Evolutionary conservation across 169 alveolate species (phyloP).

Genomic region (Plasmodium gallinaceum): DNA sequence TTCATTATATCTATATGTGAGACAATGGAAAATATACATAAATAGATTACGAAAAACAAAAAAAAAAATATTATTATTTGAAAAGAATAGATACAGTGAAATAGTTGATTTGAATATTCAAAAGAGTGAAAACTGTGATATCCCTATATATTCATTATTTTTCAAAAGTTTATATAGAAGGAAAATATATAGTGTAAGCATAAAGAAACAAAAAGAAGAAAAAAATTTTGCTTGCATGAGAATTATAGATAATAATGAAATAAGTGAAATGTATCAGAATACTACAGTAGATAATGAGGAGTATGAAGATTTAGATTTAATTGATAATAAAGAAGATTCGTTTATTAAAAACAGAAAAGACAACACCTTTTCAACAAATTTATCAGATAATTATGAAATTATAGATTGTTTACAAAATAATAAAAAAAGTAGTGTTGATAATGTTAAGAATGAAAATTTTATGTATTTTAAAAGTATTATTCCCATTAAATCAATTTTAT

Average conservation of each 20-base stretch:
- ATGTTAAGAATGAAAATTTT: not conserved
- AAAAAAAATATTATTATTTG: constrained; percentile 35
- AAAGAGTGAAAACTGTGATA: constrained; percentile 16
- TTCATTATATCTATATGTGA: constrained; percentile 53
- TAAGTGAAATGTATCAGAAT: not conserved
- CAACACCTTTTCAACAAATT: not conserved
- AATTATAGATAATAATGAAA: not conserved
- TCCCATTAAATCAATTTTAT: constrained; percentile 55
- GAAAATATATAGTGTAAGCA: not conserved
- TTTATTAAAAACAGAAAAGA: not conserved
- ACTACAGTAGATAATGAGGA: not conserved
- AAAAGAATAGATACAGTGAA: constrained; percentile 54
- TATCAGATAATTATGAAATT: not conserved
- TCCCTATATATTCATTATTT: constrained; percentile 47
- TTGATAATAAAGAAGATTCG: not conserved
- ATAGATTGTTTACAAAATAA: not conserved
- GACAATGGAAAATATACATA: constrained; percentile 33
- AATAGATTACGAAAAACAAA: constrained; percentile 19
- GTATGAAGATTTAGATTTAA: not conserved
- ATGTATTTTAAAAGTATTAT: constrained; percentile 16
- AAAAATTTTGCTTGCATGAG: not conserved
- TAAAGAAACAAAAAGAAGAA: not conserved
- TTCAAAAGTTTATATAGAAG: constrained; percentile 8
- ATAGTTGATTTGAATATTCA: constrained; percentile 59
- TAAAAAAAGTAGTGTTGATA: not conserved